Base-by-base conservation (phyloP, 1,139 yeast genomes). In the Kurtzmaniella quercitrusa region DNA sequence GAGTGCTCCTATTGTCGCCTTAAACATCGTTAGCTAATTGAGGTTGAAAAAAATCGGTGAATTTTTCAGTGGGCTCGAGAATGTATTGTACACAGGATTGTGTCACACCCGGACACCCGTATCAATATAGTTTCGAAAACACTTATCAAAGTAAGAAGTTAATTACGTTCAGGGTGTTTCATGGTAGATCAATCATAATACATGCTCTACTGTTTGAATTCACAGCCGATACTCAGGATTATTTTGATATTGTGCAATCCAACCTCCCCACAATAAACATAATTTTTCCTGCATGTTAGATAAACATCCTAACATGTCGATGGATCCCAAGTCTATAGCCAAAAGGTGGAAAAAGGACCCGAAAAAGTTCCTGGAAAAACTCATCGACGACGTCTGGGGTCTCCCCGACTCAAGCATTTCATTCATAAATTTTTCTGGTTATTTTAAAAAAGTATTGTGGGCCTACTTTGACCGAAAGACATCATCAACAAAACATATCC, bases 371-470 rank as follows among this genome's bases (percentile, higher is more conserved):
- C 51, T 50, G 36, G 33, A 49, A 16, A 46, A 39, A 17, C 47
- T 52, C 15, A 45, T 63, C n/a, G 54, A 49, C 38, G 59, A 61
- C 3, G 59, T 63, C 2, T 59, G 60, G 42, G 17, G 8, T 5
- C 47, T 46, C 9, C 34, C 46, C 4, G 43, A 45, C 33, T 48
- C 41, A n/a, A 36, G 41, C 33, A 34, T 33, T 34, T 40, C 26
- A 12, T 48, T 52, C 30, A 48, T 65, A 36, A 28, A 49, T 5
- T 50, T 53, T 11, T 50, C 62, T 3, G 48, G 49, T 21, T 64
- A 56, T 48, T 62, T 64, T 41, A 46, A 53, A 18, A 44, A 53
- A 19, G 59, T 65, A 34, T 57, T 73, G 11, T 76, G 79, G 80
- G 60, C 59, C 4, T 50, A 55, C 38, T 72, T 73, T 45, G 63